Evolutionary conservation across 306 rosid genomes (phyloP).

Genomic region (Casuarina cunninghamiana): DNA sequence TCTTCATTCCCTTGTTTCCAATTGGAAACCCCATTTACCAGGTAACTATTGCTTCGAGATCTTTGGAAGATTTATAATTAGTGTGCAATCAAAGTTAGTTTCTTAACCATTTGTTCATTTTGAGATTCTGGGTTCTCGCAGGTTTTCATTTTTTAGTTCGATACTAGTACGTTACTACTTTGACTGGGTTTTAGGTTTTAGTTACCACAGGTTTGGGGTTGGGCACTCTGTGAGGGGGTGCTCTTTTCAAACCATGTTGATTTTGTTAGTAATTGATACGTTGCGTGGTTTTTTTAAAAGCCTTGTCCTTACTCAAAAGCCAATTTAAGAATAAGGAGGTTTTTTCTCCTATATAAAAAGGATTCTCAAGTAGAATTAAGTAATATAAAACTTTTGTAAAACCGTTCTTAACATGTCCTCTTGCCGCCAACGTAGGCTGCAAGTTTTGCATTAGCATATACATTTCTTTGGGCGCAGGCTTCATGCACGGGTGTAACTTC

Average conservation of each 20-base stretch:
- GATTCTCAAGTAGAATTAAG: too few relatives aligned
- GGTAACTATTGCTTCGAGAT: conserved; percentile 39
- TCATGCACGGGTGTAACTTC: too few relatives aligned
- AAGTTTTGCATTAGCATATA: too few relatives aligned
- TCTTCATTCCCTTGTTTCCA: conserved; percentile 62
- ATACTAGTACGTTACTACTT: neutral
- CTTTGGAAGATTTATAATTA: neutral
- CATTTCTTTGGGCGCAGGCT: too few relatives aligned
- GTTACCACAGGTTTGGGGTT: conserved; percentile 18
- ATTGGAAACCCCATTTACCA: conserved; percentile 72
- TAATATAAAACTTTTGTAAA: too few relatives aligned
- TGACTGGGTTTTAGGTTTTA: conserved; percentile 18
- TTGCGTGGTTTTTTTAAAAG: neutral
- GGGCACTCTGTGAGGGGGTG: neutral
- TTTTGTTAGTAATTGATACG: neutral
- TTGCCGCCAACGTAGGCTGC: too few relatives aligned
- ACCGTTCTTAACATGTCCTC: too few relatives aligned
- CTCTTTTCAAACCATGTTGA: neutral
- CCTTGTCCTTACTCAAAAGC: too few relatives aligned
- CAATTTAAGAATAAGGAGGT: too few relatives aligned
- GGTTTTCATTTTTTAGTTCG: neutral
- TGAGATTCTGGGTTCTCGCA: conserved; percentile 3
- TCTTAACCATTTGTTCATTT: neutral
- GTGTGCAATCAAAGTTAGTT: neutral
- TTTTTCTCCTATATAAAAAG: too few relatives aligned